Percentiles rank a stretch among this genome's conserved stretches.
Conservation (phyloP, 345 rosid species). For the Lepidium africanum region DNA sequence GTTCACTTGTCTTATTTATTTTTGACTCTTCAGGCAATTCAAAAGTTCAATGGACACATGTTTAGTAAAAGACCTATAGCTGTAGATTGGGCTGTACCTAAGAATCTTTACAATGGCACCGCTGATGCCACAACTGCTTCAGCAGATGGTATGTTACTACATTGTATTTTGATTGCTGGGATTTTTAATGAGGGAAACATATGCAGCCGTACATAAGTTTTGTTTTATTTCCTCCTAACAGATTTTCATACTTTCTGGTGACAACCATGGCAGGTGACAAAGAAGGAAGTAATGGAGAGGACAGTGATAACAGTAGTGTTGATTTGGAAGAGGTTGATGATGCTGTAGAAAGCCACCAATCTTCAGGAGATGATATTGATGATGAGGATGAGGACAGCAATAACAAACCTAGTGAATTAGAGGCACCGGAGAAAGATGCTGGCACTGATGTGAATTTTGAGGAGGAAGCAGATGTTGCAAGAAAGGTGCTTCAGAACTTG, state of each 20-base stretch:
- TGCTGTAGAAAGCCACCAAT: slow-evolving; percentile 22
- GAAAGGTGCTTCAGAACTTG: slow-evolving; percentile 65
- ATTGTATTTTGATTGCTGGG: background rate
- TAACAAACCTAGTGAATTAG: slow-evolving; percentile 24
- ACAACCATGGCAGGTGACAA: slow-evolving; percentile 40
- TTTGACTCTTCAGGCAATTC: slow-evolving; percentile 61
- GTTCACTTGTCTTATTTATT: background rate
- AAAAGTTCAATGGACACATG: slow-evolving; percentile 75
- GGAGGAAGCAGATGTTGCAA: slow-evolving; percentile 64
- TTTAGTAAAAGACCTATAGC: slow-evolving; percentile 77
- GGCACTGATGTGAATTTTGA: slow-evolving; percentile 49
- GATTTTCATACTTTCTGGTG: background rate
- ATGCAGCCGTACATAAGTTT: background rate
- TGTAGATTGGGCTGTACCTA: slow-evolving; percentile 96
- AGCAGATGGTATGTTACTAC: slow-evolving; percentile 48
- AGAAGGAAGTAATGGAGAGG: slow-evolving; percentile 35
- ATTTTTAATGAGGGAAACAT: background rate
- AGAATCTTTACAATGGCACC: slow-evolving; percentile 55
- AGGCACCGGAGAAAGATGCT: slow-evolving; percentile 31
- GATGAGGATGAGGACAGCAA: slow-evolving; percentile 14
- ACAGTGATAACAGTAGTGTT: slow-evolving; percentile 52
- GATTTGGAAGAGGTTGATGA: slow-evolving; percentile 51
- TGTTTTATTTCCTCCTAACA: background rate
- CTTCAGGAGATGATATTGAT: slow-evolving; percentile 22
- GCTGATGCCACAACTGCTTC: slow-evolving; percentile 36